phyloP scores from a whole-genome alignment of 495 filamentous ascomycete species.

The Xylaria scruposa region DNA sequence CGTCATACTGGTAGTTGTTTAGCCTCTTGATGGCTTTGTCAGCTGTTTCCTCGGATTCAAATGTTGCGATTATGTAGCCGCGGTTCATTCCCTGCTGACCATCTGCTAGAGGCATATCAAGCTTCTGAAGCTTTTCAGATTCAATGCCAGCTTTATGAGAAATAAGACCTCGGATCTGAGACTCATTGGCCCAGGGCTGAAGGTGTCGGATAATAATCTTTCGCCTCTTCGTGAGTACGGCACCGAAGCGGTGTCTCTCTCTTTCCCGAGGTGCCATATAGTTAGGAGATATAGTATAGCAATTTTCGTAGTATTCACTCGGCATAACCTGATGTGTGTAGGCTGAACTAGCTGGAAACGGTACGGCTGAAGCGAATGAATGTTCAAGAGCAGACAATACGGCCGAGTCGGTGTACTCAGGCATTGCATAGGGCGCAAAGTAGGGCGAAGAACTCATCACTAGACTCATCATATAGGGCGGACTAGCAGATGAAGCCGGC shows the following conservation, averaged over 20 bases:
- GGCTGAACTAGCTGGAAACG: slow-evolving; percentile 27
- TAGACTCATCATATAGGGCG: slow-evolving; percentile 32
- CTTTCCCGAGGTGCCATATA: slow-evolving; percentile 23
- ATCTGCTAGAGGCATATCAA: slow-evolving; percentile 39
- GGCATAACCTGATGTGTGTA: slow-evolving; percentile 33
- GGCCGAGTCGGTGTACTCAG: slow-evolving; percentile 32
- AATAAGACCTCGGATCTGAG: slow-evolving; percentile 41
- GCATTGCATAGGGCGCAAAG: slow-evolving; percentile 26
- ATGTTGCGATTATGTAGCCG: slow-evolving; percentile 37
- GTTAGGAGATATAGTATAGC: slow-evolving; percentile 29
- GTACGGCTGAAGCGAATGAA: neutral
- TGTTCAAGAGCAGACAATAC: slow-evolving; percentile 15
- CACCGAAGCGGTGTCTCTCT: slow-evolving; percentile 10
- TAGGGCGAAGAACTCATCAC: slow-evolving; percentile 32
- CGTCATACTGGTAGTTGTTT: slow-evolving; percentile 36
- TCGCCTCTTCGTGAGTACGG: slow-evolving; percentile 34
- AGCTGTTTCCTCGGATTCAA: slow-evolving; percentile 38
- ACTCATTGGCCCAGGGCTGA: slow-evolving; percentile 36
- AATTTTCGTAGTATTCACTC: slow-evolving; percentile 31
- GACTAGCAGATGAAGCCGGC: slow-evolving; percentile 29
- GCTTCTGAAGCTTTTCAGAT: slow-evolving; percentile 37
- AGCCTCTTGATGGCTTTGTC: slow-evolving; percentile 36
- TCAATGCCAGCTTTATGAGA: slow-evolving; percentile 37
- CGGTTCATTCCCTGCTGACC: slow-evolving; percentile 31
- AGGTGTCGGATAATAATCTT: slow-evolving; percentile 43